phyloP scores from a whole-genome alignment of 176 grass and related monocot genomes.

The Oryza coarctata region DNA sequence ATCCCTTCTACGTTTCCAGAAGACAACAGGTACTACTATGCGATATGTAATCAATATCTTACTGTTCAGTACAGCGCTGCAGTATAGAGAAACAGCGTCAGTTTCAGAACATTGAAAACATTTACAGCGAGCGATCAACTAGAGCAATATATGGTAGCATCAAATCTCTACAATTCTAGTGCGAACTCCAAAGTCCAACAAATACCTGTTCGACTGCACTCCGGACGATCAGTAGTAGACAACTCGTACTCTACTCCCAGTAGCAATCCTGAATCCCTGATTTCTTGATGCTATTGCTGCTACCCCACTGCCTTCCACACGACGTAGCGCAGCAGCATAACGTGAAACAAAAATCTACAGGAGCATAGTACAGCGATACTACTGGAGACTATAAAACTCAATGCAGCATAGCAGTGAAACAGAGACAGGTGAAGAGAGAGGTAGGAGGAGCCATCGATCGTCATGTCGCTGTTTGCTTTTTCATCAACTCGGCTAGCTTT shows the following conservation, averaged over 20 bases:
- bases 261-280: not conserved
- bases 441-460: not conserved
- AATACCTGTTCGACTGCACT: not conserved
- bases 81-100: not conserved
- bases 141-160: not conserved
- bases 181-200: not conserved
- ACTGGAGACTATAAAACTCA: not conserved
- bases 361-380: not conserved
- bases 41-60: not conserved
- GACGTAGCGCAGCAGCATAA: not conserved
- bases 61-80: not conserved
- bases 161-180: not conserved
- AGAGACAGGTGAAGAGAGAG: not conserved
- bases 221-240: not conserved
- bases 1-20: not conserved
- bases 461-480: constrained; percentile 35
- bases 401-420: not conserved
- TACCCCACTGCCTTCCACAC: not conserved
- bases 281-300: not conserved
- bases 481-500: constrained; percentile 16
- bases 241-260: not conserved
- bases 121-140: not conserved
- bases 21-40: not conserved
- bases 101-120: not conserved
- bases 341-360: constrained; percentile 28